Conservation (phyloP, 2,329 filamentous ascomycete genomes). For the Anisogramma anomala region DNA sequence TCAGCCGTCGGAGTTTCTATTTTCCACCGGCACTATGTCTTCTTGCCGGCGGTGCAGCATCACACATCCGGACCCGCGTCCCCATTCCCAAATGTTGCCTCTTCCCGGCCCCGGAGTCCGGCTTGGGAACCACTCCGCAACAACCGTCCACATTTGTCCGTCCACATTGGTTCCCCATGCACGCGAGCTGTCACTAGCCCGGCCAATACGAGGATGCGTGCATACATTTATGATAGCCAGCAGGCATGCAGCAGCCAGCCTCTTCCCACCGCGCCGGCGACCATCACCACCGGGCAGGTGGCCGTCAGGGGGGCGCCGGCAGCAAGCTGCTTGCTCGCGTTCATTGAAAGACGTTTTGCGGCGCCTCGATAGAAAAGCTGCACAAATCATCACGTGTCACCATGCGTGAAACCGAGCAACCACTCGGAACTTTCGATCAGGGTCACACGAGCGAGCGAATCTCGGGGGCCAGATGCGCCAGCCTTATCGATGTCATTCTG, state of each 20-base stretch:
- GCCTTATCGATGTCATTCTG: slow-evolving; percentile 1
- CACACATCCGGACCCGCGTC: no score
- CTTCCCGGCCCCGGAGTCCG: no score
- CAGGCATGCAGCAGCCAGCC: background rate
- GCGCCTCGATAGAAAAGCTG: no score
- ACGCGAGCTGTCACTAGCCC: background rate
- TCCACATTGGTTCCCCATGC: no score
- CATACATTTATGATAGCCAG: background rate
- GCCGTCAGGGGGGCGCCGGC: no score
- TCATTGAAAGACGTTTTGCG: no score
- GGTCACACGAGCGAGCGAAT: background rate
- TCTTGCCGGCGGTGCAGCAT: no score
- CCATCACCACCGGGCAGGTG: no score
- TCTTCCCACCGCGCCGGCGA: background rate
- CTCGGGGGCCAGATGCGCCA: slow-evolving; percentile 1
- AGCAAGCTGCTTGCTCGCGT: background rate
- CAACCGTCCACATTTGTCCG: no score
- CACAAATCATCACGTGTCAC: background rate
- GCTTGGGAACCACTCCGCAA: background rate
- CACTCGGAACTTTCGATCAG: slow-evolving; percentile 1
- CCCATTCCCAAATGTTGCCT: no score
- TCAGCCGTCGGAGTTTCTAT: no score
- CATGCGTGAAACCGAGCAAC: background rate
- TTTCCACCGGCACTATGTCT: no score
- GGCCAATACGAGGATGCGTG: background rate